These are phyloP conservation scores for Annulohypoxylon moriforme DNA, from an alignment of 495 filamentous ascomycete genomes.

Conservation along the genomic window DNA sequence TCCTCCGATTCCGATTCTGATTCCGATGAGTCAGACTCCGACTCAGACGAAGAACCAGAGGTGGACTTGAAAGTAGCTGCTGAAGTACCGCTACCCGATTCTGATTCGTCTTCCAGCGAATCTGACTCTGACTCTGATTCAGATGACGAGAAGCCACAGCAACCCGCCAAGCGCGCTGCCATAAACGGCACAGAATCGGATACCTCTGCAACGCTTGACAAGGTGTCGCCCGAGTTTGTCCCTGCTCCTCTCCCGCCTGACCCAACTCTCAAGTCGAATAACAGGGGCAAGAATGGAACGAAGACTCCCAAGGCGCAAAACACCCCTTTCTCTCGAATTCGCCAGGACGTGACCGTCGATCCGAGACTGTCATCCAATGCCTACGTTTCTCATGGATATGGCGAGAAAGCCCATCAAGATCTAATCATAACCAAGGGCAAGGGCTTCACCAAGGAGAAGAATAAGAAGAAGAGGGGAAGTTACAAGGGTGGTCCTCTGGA, in stretches of 20 bases:
- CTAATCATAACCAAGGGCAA: constrained; percentile 92
- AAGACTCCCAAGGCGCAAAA: constrained; percentile 64
- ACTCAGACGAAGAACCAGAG: constrained; percentile 46
- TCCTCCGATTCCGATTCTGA: constrained; percentile 60
- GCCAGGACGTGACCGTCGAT: constrained; percentile 68
- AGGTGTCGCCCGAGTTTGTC: constrained; percentile 54
- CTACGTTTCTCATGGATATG: constrained; percentile 87
- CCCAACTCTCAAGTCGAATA: constrained; percentile 57
- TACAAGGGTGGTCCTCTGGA: constrained; percentile 89
- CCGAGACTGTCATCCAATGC: constrained; percentile 72
- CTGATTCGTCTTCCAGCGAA: constrained; percentile 51
- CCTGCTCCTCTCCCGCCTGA: constrained; percentile 63
- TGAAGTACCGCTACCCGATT: constrained; percentile 60
- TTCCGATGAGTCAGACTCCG: constrained; percentile 57
- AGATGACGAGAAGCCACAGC: constrained; percentile 49
- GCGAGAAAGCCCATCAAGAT: constrained; percentile 85
- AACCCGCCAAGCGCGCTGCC: constrained; percentile 37
- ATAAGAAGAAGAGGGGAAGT: constrained; percentile 90
- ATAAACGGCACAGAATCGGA: constrained; percentile 44
- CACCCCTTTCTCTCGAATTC: constrained; percentile 72
- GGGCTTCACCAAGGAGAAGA: constrained; percentile 99
- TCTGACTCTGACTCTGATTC: constrained; percentile 54
- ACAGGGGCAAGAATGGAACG: constrained; percentile 54
- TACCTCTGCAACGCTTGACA: constrained; percentile 56
- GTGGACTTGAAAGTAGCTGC: constrained; percentile 62